Evolutionary conservation across 2,329 filamentous ascomycete species (phyloP).

Genomic region (Paecilomyces sp.): DNA sequence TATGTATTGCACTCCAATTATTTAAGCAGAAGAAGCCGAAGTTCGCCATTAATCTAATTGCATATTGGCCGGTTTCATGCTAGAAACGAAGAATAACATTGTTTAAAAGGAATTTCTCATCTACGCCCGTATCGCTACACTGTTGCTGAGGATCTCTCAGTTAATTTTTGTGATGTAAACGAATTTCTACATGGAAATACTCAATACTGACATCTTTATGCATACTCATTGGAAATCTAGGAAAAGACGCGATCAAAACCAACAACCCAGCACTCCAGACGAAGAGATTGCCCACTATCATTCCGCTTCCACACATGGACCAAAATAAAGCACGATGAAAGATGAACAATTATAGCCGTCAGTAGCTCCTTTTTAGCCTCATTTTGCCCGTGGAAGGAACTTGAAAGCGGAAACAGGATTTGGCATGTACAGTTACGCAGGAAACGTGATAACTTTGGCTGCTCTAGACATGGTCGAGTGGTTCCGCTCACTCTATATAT

Average conservation of each 20-base stretch:
- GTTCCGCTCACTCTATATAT: neutral
- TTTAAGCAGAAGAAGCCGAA: too few species aligned
- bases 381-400: neutral
- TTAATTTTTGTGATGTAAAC: neutral
- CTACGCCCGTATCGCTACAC: too few species aligned
- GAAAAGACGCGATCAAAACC: neutral
- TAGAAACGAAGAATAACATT: too few species aligned
- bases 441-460: neutral
- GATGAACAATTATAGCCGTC: neutral
- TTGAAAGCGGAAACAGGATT: neutral
- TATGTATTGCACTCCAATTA: too few species aligned
- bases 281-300: neutral
- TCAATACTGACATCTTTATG: neutral
- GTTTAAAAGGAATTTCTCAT: too few species aligned
- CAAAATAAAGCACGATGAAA: neutral
- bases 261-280: conserved; percentile 12
- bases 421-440: neutral
- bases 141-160: too few species aligned
- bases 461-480: neutral
- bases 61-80: too few species aligned
- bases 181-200: neutral
- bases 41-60: too few species aligned
- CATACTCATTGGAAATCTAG: neutral
- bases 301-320: neutral
- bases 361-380: neutral